Evolutionary conservation across 2,329 filamentous ascomycete genomes (phyloP).

Genomic region (Claviceps digitariae): DNA sequence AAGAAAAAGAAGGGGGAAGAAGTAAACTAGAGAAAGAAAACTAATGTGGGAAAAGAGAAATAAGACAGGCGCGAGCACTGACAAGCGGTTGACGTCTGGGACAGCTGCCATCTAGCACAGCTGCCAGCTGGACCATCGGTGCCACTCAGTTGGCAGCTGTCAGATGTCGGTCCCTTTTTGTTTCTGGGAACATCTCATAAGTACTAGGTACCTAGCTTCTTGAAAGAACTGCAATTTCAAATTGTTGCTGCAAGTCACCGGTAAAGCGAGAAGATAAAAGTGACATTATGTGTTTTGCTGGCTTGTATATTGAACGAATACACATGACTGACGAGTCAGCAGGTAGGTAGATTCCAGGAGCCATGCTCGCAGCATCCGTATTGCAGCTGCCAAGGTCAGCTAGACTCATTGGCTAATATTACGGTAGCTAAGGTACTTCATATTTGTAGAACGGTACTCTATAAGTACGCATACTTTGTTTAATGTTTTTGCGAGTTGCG

Average conservation of each 20-base stretch:
- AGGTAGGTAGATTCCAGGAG: background rate
- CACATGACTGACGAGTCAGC: background rate
- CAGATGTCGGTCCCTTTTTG: background rate
- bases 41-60: background rate
- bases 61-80: background rate
- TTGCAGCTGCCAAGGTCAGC: background rate
- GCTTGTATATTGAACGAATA: background rate
- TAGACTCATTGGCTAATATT: background rate
- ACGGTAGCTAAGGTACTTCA: no score
- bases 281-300: background rate
- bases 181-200: no score
- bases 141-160: background rate
- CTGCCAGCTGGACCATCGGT: background rate
- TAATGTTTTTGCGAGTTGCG: no score
- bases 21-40: background rate
- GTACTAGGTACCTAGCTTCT: no score
- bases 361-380: background rate
- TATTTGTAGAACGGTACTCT: background rate
- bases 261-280: background rate
- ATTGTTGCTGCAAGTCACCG: background rate
- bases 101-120: background rate
- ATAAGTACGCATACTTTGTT: no score
- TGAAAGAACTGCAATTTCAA: background rate
- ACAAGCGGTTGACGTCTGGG: background rate
- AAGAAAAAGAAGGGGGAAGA: background rate